Base-by-base conservation (phyloP, 2,329 filamentous ascomycete species). In the Didymella lethalis region DNA sequence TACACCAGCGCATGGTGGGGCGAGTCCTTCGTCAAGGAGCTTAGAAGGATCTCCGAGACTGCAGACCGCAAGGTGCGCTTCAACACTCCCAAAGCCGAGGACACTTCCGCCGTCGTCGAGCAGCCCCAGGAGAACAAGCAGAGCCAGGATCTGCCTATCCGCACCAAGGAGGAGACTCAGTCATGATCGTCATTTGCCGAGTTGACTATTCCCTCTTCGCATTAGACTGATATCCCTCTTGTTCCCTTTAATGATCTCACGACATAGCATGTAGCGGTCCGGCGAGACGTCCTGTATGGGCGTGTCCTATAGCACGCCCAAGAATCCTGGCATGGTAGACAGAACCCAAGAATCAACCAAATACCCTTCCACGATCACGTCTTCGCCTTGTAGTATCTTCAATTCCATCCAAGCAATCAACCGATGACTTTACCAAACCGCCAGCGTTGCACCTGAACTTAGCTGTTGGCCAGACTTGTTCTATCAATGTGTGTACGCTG, bases 1-100 rank as follows among this genome's bases (percentile, higher is more conserved):
- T 98, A 97, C 80, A 99, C 95, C 1, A 88, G 92, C 76, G 91
- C 93, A 10, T 97, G 95, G 89, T 98, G 94, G 94, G 94, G 94
- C 26, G 87, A 93, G 76, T 93, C 90, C 65, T 98, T 98, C 75
- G 93, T 97, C 49, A 86, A 86, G 12, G 94, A 97, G 78, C 84
- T 98, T 64, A 86, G 80, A 7, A 81, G 84, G 61, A 86, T 88
- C 65, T 85, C 84, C 18, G 78, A 80, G 56, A 79, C 81, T 44
- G 78, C 80, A 10, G 82, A 83, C 69, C 80, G 80, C 74, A 83
- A 84, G 66, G 66, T 84, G 54, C 64, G 62, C 50, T 69, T 66
- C 43, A 64, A 53, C 40, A 55, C 58, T 4, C 52, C 61, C 23
- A 60, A 56, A 34, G 29, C 44, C 26, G 59, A 63, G 29, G 47